phyloP scores from a whole-genome alignment of 1,139 yeast genomes.

The Pichia sp. region DNA sequence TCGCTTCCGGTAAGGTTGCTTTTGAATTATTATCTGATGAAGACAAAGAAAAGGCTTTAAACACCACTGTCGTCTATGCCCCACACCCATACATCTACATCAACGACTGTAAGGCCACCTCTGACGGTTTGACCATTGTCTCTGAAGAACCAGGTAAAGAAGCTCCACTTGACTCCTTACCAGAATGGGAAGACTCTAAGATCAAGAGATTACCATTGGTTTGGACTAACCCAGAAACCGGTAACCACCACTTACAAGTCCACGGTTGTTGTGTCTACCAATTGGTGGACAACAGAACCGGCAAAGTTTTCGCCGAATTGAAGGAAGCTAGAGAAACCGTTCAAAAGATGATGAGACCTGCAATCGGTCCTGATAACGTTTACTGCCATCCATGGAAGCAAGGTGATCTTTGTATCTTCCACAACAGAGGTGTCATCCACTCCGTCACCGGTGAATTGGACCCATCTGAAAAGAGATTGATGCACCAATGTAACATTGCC shows the following conservation, averaged over 20 bases:
- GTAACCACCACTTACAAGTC: constrained; percentile 76
- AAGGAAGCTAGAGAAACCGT: constrained; percentile 71
- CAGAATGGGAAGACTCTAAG: constrained; percentile 78
- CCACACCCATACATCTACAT: constrained; percentile 91
- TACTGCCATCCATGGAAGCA: constrained; percentile 81
- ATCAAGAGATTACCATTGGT: constrained; percentile 78
- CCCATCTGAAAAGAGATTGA: constrained; percentile 71
- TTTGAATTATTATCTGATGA: constrained; percentile 62
- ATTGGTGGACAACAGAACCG: constrained; percentile 54
- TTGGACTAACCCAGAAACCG: constrained; percentile 91
- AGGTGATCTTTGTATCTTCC: constrained; percentile 84
- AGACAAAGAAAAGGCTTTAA: constrained; percentile 70
- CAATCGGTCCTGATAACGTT: constrained; percentile 69
- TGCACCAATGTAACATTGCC: constrained; percentile 94
- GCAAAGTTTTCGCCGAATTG: constrained; percentile 56
- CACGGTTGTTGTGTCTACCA: constrained; percentile 83
- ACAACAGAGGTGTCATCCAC: constrained; percentile 87
- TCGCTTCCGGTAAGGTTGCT: constrained; percentile 78
- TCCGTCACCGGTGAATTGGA: constrained; percentile 87
- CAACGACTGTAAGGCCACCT: constrained; percentile 75
- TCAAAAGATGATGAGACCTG: constrained; percentile 77
- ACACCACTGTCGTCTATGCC: constrained; percentile 79
- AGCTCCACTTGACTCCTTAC: constrained; percentile 60
- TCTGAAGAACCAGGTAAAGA: constrained; percentile 66
- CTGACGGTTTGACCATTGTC: constrained; percentile 84